Evolutionary conservation across 139 green algal species (phyloP), one percentile per base, ranked within the genome.

Genomic region (Picocystis salinarum): DNA sequence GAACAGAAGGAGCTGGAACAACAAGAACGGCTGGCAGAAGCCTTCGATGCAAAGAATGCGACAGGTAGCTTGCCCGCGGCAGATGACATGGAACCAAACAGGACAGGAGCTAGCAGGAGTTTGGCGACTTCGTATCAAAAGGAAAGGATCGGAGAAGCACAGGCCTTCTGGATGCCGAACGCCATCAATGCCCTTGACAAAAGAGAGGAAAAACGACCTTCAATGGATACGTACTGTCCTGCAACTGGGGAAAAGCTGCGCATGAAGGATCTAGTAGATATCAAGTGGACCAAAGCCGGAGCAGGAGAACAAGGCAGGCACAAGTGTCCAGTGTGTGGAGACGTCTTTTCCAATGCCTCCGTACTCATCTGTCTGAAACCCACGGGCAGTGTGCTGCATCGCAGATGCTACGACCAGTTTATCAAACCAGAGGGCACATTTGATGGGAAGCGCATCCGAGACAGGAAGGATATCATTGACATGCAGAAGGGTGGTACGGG

Each of bases 321-420:
- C 66, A 85, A 90, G 64, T 81, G 92, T 64, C 82, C 82, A 13
- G 30, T 94, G 22, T 82, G 77, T 2, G 59, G 72, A 24, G 74
- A 90, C 37, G 72, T 59, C n/a, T 78, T 93, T 44, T 82, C 75
- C 7, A 91, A 91, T 39, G 46, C 67, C 13, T 73, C 42, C 18
- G 64, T 60, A 20, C 64, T 94, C 13, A 74, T 93, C 3, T 53
- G 85, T 5, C 50, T 94, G 6, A 74, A 71, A 31, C 57, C 79
- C 20, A 85, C 71, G 19, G 81, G 76, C 58, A 29, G n/a, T 50
- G 40, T 52, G 40, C 28, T 52, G n/a, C n/a, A n/a, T n/a, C n/a
- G n/a, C n/a, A n/a, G n/a, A n/a, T n/a, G n/a, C n/a, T n/a, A n/a
- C n/a, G n/a, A n/a, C n/a, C n/a, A n/a, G n/a, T n/a, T n/a, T n/a